Conservation (phyloP, 2,329 filamentous ascomycete genomes). For the Colletotrichum sp. region DNA sequence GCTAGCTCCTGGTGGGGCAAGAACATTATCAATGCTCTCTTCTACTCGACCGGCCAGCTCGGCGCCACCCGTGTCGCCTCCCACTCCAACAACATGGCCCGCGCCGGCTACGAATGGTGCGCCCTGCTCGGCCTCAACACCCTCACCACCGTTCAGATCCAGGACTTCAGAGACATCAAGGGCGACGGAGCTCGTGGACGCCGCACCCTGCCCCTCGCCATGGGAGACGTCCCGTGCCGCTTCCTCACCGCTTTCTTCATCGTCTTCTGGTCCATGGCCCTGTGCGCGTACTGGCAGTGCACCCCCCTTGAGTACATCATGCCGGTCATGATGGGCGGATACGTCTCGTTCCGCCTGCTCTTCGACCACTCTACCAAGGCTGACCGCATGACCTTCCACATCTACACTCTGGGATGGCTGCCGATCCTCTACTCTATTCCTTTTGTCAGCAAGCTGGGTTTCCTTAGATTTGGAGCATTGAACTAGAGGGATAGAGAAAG, state of each 20-base stretch:
- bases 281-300: neutral
- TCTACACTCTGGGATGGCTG: neutral
- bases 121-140: slow-evolving; percentile 24
- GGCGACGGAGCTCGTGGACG: slow-evolving; percentile 27
- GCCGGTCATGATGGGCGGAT: neutral
- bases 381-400: neutral
- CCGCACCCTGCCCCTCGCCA: slow-evolving; percentile 25
- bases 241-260: slow-evolving; percentile 22
- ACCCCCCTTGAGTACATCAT: neutral
- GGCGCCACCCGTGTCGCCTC: neutral
- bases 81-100: slow-evolving; percentile 10
- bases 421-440: neutral
- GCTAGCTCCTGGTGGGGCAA: slow-evolving; percentile 33
- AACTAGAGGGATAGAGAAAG: neutral
- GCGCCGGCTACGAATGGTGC: slow-evolving; percentile 23
- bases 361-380: neutral
- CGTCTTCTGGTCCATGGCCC: slow-evolving; percentile 20
- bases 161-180: neutral
- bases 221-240: slow-evolving; percentile 25
- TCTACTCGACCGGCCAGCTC: slow-evolving; percentile 8
- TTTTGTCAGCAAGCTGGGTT: neutral
- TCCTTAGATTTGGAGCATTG: neutral
- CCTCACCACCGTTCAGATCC: slow-evolving; percentile 22
- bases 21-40: slow-evolving; percentile 23
- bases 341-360: neutral